Conservation (phyloP, 305 asterid genomes). For the Solanum hybrid region DNA sequence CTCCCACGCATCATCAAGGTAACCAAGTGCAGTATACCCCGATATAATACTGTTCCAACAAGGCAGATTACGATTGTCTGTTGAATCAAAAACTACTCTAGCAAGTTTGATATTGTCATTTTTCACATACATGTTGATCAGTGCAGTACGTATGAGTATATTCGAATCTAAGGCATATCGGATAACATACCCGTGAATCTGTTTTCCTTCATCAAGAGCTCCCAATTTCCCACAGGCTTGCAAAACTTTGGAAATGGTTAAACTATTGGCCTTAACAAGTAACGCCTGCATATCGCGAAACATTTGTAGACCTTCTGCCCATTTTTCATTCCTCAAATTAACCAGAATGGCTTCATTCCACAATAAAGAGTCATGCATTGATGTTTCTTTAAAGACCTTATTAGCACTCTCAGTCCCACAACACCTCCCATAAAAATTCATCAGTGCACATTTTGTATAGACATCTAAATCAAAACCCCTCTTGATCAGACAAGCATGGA, state of each 20-base stretch:
- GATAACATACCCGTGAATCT: conserved; percentile 36
- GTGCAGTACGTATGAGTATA: conserved; percentile 20
- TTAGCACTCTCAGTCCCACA: conserved; percentile 22
- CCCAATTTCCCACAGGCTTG: conserved; percentile 33
- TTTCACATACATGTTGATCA: conserved; percentile 33
- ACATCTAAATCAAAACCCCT: conserved; percentile 26
- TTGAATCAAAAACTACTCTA: conserved; percentile 25
- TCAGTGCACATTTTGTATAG: conserved; percentile 26
- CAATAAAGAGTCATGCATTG: conserved; percentile 11
- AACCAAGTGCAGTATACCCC: conserved; percentile 24
- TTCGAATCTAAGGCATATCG: conserved; percentile 22
- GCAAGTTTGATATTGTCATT: conserved; percentile 15
- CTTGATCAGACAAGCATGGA: conserved; percentile 33
- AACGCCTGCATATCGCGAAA: conserved; percentile 21
- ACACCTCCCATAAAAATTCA: conserved; percentile 36
- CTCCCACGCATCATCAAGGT: conserved; percentile 19
- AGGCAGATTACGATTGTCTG: conserved; percentile 23
- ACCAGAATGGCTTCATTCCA: conserved; percentile 38
- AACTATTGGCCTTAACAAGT: conserved; percentile 16
- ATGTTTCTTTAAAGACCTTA: conserved; percentile 19
- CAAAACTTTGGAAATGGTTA: conserved; percentile 22
- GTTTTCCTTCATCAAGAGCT: conserved; percentile 23
- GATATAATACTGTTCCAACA: conserved; percentile 41
- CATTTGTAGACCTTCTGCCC: conserved; percentile 19
- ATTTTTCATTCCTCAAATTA: conserved; percentile 23